Evolutionary conservation across 78 protist genomes (phyloP), one percentile per base, ranked within the genome.

Genomic region (Polysphondylium violaceum): DNA sequence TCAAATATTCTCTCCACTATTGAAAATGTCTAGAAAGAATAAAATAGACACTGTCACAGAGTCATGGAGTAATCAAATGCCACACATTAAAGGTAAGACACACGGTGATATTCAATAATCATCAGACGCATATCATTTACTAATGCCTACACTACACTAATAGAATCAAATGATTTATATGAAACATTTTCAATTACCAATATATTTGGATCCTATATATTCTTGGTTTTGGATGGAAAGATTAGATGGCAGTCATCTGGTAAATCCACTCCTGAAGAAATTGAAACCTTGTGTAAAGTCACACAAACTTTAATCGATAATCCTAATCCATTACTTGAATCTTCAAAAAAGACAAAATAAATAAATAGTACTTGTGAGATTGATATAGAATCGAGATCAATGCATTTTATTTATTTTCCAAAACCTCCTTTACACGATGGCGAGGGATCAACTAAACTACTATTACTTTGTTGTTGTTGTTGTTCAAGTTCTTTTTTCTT

Each of bases 161-260:
- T 64, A 25, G 60, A 59, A 25, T 63, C 67, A 36, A 79, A 79
- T 44, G 12, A 31, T 19, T 25, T 67, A n/a, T 71, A 21, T 25
- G 73, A 79, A 23, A 41, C 9, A 21, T 53, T 79, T n/a, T 31
- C 65, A 21, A 55, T 79, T 67, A 53, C 72, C 36, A 79, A 79
- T 55, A 75, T 76, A 67, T 53, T 27, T 29, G 38, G 65, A 16
- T 33, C 68, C 21, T 79, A 79, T 71, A 27, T 67, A 7, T 79
- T 38, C 53, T 33, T 79, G 8, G 33, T 79, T 50, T 12, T 50
- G 5, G 77, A 79, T 35, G 76, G 76, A 27, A 79, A 67, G 55
- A 79, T 79, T 2, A 53, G 88, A 47, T 79, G 88, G 88, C 27
- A 79, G 27, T 27, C 88, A 53, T 21, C 69, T 38, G 88, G 88